Percentiles rank a stretch among this genome's conserved stretches.
Conservation (phyloP, 2,329 filamentous ascomycete species). For the Clonostachys rhizophaga region DNA sequence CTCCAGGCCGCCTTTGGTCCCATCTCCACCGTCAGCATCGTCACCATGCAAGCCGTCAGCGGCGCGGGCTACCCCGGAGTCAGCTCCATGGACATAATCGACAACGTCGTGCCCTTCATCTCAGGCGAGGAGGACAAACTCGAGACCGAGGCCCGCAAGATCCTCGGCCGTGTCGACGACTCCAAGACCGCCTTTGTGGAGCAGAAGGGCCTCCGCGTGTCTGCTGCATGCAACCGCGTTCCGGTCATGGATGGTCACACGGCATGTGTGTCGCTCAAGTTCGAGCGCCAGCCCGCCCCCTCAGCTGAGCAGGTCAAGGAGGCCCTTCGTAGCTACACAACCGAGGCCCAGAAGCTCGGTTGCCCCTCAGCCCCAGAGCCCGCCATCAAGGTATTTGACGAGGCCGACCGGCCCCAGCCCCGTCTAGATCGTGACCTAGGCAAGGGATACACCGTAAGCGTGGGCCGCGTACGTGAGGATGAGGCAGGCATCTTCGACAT, state of each 20-base stretch:
- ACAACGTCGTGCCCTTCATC: conserved; percentile 95
- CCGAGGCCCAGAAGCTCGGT: conserved; percentile 76
- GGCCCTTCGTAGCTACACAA: conserved; percentile 75
- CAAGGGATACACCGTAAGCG: conserved; percentile 84
- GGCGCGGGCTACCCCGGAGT: conserved; percentile 90
- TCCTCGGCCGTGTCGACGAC: conserved; percentile 71
- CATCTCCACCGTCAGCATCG: conserved; percentile 70
- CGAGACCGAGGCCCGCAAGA: conserved; percentile 92
- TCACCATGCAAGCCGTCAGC: conserved; percentile 92
- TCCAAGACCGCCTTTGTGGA: conserved; percentile 72
- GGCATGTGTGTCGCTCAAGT: conserved; percentile 85
- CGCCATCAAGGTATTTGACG: conserved; percentile 84
- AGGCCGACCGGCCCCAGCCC: conserved; percentile 86
- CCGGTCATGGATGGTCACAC: conserved; percentile 94
- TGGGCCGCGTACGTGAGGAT: conserved; percentile 82
- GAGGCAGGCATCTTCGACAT: conserved; percentile 88
- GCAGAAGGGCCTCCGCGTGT: conserved; percentile 70
- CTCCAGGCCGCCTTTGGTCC: conserved; percentile 82
- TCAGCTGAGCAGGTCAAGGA: conserved; percentile 70
- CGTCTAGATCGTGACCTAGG: conserved; percentile 82
- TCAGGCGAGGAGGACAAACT: conserved; percentile 94
- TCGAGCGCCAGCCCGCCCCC: conserved; percentile 71
- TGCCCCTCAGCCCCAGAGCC: conserved; percentile 81
- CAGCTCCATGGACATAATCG: conserved; percentile 89
- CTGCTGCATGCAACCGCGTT: conserved; percentile 87